Base-by-base conservation (phyloP, 2,329 filamentous ascomycete species). In the Cladophialophora chaetospira region DNA sequence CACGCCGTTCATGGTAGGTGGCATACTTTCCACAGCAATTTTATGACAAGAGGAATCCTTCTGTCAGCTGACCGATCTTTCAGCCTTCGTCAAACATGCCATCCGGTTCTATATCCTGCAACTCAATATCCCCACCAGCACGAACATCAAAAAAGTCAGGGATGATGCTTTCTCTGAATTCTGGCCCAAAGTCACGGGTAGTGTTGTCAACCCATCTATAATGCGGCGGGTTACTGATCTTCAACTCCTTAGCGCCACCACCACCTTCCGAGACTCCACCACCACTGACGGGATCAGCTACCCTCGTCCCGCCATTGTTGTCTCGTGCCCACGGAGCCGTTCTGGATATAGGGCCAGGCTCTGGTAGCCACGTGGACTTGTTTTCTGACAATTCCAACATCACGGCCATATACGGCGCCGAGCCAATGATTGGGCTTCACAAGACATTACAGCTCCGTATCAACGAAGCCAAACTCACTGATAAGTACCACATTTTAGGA, bases 341-440 rank as follows among this genome's bases (percentile, higher is more conserved):
- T 15, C 70, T 81, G 3, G 78, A 80, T 60, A 70, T 80, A 26
- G 78, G 78, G 4, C 81, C 82, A 0, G 82, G 82, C 3, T 78
- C 72, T 26, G 82, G 82, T 28, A 73, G 77, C 11, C 76, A 82
- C 53, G 71, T 82, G 45, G 69, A 70, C 0, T 72, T 73, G 43
- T 79, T 83, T 58, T 35, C 71, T 5, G 67, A 72, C 52, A 68
- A 70, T 5, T 65, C 69, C 2, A 69, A 72, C 3, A 75, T 82
- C 57, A 72, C 63, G 6, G 70, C 71, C 11, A 75, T 83, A 40
- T 84, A 82, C 60, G 82, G 80, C 42, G 75, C 80, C 1, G 82
- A 84, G 64, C 82, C 82, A 0, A 78, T 77, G 36, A 55, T 65
- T 3, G 72, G 73, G 0, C 69, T 84, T 1, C 81, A 83, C 56